Percentiles rank a stretch among this genome's conserved stretches.
Evolutionary conservation across 306 rosid genomes (phyloP).

Genomic region (Quercus bicolor): DNA sequence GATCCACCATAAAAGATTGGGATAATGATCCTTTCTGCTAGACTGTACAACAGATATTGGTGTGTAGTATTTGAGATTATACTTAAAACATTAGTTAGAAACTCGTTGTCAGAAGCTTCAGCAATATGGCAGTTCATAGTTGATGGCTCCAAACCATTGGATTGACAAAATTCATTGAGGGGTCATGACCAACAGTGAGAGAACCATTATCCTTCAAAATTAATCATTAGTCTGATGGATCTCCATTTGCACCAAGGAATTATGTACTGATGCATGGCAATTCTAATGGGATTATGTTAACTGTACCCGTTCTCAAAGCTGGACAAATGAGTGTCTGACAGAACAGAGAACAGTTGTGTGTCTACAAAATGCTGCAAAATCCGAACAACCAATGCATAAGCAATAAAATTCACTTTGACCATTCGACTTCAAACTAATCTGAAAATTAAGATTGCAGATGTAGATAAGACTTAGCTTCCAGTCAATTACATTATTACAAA

Average conservation of each 20-base stretch:
- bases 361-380: constrained; percentile 73
- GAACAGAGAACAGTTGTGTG: constrained; percentile 78
- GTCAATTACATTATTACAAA: not conserved
- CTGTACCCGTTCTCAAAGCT: constrained; percentile 64
- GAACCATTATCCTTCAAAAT: constrained; percentile 4
- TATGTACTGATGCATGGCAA: constrained; percentile 9
- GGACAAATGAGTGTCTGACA: constrained; percentile 74
- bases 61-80: constrained; percentile 2
- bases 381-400: constrained; percentile 15
- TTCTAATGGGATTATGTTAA: constrained; percentile 6
- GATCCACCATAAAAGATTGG: constrained; percentile 42
- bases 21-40: constrained; percentile 28
- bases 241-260: constrained; percentile 8
- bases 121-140: constrained; percentile 6
- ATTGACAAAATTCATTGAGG: constrained; percentile 6
- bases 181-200: constrained; percentile 6
- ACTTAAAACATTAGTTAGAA: constrained; percentile 32
- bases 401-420: not conserved
- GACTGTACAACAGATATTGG: constrained; percentile 12
- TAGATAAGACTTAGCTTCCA: not conserved
- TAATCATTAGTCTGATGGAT: constrained; percentile 9
- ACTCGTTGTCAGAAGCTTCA: not conserved
- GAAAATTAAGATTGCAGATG: not conserved
- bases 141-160: constrained; percentile 20
- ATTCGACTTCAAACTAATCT: not conserved